Conservation (phyloP, 164 flowering plant species). For the Platanus orientalis region DNA sequence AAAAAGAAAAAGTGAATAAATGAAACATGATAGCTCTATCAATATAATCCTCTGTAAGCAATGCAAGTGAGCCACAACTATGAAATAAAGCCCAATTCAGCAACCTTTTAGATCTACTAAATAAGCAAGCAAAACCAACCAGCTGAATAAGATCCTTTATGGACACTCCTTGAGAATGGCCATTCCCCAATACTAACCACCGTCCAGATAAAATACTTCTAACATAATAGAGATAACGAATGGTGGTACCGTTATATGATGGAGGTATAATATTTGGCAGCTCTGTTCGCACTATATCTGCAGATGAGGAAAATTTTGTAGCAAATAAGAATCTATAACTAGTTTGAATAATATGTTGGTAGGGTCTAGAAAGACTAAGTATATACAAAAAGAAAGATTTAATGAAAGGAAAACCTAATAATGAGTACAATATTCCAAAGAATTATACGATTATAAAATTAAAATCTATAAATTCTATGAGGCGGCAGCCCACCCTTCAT, state of each 20-base stretch:
- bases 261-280: constrained; percentile 82
- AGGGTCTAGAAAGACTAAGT: too few species aligned
- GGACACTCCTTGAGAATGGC: constrained; percentile 42
- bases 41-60: too few species aligned
- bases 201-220: constrained; percentile 51
- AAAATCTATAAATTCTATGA: too few species aligned
- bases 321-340: not conserved
- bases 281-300: constrained; percentile 65
- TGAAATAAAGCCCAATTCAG: not conserved
- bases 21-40: too few species aligned
- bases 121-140: constrained; percentile 41
- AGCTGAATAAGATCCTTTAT: constrained; percentile 42
- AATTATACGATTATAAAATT: too few species aligned
- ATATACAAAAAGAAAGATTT: too few species aligned
- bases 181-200: constrained; percentile 63
- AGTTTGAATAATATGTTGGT: too few species aligned
- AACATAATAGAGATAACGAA: constrained; percentile 82
- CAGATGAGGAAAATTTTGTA: constrained; percentile 12
- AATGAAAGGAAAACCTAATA: too few species aligned
- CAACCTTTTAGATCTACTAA: constrained; percentile 3
- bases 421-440: too few species aligned
- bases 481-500: too few species aligned
- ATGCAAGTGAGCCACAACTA: too few species aligned
- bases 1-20: too few species aligned
- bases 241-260: constrained; percentile 78